These are phyloP conservation scores for Circinella umbellata DNA, from an alignment of 371 early-diverging fungal genomes.

Conservation along the genomic window DNA sequence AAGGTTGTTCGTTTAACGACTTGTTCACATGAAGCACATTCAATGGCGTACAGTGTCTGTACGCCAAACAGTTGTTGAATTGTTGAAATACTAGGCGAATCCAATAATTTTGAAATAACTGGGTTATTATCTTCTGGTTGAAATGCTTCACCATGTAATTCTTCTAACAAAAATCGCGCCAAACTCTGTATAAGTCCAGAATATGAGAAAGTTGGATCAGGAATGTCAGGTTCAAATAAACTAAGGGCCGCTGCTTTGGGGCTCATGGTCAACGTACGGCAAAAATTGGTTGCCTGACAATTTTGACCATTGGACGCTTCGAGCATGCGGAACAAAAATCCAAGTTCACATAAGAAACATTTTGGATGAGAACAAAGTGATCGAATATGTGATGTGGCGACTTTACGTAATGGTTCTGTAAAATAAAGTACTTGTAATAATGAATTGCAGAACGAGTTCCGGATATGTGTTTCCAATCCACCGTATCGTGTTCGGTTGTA, in stretches of 20 bases:
- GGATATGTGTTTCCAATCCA: constrained; percentile 91
- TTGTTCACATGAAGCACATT: constrained; percentile 68
- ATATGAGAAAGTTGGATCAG: constrained; percentile 64
- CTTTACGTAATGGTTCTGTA: constrained; percentile 62
- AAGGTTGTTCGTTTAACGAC: constrained; percentile 64
- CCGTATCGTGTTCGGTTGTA: constrained; percentile 87
- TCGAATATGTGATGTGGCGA: constrained; percentile 78
- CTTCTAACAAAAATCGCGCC: constrained; percentile 89
- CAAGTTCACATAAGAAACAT: constrained; percentile 91
- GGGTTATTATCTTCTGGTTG: constrained; percentile 28
- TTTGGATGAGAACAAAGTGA: constrained; percentile 70
- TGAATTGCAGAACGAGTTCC: constrained; percentile 89
- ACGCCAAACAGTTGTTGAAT: constrained; percentile 81
- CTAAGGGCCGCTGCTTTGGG: constrained; percentile 75
- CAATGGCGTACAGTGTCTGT: constrained; percentile 61
- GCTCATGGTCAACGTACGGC: constrained; percentile 72
- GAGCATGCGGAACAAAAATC: constrained; percentile 90
- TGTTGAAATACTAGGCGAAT: constrained; percentile 40
- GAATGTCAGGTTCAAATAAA: constrained; percentile 82
- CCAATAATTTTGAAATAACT: constrained; percentile 23
- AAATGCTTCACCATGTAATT: constrained; percentile 72
- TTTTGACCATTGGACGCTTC: constrained; percentile 88
- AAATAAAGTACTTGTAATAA: constrained; percentile 87
- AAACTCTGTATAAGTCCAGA: constrained; percentile 82
- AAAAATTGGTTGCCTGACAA: constrained; percentile 93